Percentiles rank a stretch among this genome's conserved stretches.
phyloP scores from a whole-genome alignment of 148 eudicot genomes.

The Cornus controversa region DNA sequence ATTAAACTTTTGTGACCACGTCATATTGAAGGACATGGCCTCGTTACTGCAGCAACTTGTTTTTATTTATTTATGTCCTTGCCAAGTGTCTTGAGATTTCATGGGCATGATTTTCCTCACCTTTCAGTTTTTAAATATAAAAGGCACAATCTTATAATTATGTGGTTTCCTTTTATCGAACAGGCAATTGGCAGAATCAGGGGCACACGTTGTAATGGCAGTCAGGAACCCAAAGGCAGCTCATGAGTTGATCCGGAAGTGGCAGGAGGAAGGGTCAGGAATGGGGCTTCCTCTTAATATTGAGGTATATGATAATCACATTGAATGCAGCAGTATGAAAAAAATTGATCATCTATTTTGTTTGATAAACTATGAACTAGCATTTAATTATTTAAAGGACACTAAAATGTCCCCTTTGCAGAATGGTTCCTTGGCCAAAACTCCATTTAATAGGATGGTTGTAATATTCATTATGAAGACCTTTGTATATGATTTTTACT shows the following conservation, averaged over 20 bases:
- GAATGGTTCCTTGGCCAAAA: not conserved
- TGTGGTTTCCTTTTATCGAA: conserved; percentile 13
- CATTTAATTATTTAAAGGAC: not conserved
- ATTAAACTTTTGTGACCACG: too few species aligned
- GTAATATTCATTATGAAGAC: not conserved
- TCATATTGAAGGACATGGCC: too few species aligned
- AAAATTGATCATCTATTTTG: not conserved
- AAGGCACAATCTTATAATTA: not conserved
- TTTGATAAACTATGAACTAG: not conserved
- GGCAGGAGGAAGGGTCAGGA: conserved; percentile 90
- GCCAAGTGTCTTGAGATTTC: not conserved
- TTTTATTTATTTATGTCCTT: too few species aligned
- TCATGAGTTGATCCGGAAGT: conserved; percentile 64
- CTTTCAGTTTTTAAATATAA: not conserved
- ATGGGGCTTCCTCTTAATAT: conserved; percentile 90
- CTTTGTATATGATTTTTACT: not conserved
- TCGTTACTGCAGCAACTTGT: too few species aligned
- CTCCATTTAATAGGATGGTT: not conserved
- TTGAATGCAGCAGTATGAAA: not conserved
- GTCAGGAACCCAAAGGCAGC: conserved; percentile 83
- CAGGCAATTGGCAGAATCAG: conserved; percentile 96
- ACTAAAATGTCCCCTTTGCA: not conserved
- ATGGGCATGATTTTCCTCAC: not conserved
- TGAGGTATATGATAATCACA: conserved; percentile 51
- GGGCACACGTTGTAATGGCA: conserved; percentile 97